Percentiles rank a stretch among this genome's conserved stretches.
Evolutionary conservation across 257 asterid genomes (phyloP).

Genomic region (Nicotiana attenuata): DNA sequence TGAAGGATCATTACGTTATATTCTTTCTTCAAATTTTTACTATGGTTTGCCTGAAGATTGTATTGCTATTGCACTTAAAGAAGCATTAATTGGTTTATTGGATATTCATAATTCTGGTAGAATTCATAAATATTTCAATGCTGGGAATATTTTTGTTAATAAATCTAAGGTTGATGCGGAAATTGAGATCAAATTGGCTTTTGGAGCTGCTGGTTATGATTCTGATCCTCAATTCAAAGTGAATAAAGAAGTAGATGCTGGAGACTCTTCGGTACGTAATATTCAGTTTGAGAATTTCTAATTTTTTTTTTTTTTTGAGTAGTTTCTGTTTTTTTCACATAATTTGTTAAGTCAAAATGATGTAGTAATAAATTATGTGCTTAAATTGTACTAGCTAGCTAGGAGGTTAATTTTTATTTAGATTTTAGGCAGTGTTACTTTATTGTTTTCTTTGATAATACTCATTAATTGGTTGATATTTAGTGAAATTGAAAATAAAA

Average conservation of each 20-base stretch:
- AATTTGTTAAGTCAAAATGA: too few species aligned
- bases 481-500: too few species aligned
- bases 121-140: neutral
- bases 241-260: too few species aligned
- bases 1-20: conserved; percentile 3
- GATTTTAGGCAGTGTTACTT: too few species aligned
- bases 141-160: neutral
- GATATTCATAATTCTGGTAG: neutral
- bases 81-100: neutral
- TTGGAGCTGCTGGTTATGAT: neutral
- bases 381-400: too few species aligned
- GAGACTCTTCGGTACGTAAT: too few species aligned
- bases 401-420: too few species aligned
- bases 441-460: neutral
- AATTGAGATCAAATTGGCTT: neutral
- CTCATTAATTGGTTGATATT: neutral
- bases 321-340: too few species aligned
- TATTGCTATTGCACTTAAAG: conserved; percentile 2
- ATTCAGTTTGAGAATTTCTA: too few species aligned
- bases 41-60: neutral
- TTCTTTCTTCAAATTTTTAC: neutral
- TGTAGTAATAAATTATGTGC: too few species aligned
- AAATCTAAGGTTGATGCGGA: neutral
- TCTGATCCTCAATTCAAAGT: neutral
- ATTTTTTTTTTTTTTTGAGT: too few species aligned